These are phyloP conservation scores for Candida gigantensis DNA, from an alignment of 1,139 yeast species.

Conservation along the genomic window DNA sequence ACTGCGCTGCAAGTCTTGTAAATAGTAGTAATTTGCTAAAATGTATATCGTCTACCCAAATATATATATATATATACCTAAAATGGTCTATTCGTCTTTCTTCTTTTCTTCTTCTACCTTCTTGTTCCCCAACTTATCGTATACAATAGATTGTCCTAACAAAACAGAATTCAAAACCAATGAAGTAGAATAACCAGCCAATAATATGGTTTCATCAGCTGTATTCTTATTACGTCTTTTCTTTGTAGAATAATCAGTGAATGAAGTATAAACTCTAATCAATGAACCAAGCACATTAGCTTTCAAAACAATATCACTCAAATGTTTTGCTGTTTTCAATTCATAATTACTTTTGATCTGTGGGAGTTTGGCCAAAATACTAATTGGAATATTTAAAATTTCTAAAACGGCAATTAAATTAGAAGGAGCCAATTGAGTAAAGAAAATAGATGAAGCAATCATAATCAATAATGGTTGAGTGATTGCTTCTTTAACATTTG, in stretches of 20 bases:
- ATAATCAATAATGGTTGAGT: constrained; percentile 30
- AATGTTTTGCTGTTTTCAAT: constrained; percentile 54
- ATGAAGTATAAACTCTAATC: constrained; percentile 58
- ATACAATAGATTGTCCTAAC: constrained; percentile 35
- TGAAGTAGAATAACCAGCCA: constrained; percentile 39
- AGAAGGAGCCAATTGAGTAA: constrained; percentile 36
- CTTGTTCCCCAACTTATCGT: constrained; percentile 20
- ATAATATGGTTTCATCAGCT: constrained; percentile 29
- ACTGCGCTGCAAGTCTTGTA: no score
- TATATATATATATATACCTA: not conserved
- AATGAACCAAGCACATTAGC: constrained; percentile 58
- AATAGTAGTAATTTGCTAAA: not conserved
- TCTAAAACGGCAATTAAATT: constrained; percentile 40
- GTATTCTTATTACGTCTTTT: constrained; percentile 18
- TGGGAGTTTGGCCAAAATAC: constrained; percentile 55
- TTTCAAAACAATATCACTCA: constrained; percentile 53
- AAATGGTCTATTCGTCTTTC: constrained; percentile 8
- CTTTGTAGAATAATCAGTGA: constrained; percentile 32
- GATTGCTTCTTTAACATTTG: constrained; percentile 22
- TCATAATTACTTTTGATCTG: constrained; percentile 52
- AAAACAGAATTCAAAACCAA: constrained; percentile 33
- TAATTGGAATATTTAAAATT: constrained; percentile 54
- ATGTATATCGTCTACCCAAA: not conserved
- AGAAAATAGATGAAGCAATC: constrained; percentile 28
- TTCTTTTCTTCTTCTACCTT: constrained; percentile 9